Evolutionary conservation across 257 asterid genomes (phyloP).

Genomic region (Ilex aquifolium): DNA sequence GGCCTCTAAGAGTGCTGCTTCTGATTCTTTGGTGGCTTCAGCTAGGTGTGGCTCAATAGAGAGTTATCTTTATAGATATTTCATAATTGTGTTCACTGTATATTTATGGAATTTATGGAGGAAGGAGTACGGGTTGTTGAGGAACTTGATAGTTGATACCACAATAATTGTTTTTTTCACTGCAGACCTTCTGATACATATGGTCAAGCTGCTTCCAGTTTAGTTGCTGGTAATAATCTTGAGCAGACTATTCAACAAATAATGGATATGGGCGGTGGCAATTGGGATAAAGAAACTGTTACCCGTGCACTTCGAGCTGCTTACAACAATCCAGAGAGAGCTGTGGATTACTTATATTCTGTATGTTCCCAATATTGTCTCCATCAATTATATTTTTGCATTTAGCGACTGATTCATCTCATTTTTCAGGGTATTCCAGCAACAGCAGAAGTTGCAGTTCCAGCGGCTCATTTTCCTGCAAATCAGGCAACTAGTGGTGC

Average conservation of each 20-base stretch:
- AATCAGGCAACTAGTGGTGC: conserved; percentile 17
- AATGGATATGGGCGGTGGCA: conserved; percentile 30
- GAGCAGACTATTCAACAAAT: conserved; percentile 69
- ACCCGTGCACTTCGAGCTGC: conserved; percentile 19
- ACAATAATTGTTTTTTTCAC: conserved; percentile 10
- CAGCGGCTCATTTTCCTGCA: conserved; percentile 29
- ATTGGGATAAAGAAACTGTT: conserved; percentile 17
- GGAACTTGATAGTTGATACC: conserved; percentile 8
- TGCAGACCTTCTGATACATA: conserved; percentile 36
- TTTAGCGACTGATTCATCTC: too few relatives aligned
- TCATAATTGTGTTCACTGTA: neutral
- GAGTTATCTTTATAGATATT: neutral
- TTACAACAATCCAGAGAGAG: conserved; percentile 35
- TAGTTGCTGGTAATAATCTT: conserved; percentile 43
- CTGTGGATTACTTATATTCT: conserved; percentile 56
- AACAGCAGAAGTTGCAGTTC: conserved; percentile 55
- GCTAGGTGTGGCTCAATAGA: conserved; percentile 29
- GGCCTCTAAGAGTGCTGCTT: conserved; percentile 30
- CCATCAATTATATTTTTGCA: neutral
- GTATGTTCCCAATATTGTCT: conserved; percentile 28
- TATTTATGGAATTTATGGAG: neutral
- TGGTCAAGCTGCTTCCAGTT: conserved; percentile 47
- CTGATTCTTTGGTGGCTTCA: conserved; percentile 39
- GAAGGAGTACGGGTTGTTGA: conserved; percentile 6
- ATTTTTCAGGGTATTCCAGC: conserved; percentile 68